phyloP scores from a whole-genome alignment of 768 basidiomycete genomes.

The Nidula microcarpa region DNA sequence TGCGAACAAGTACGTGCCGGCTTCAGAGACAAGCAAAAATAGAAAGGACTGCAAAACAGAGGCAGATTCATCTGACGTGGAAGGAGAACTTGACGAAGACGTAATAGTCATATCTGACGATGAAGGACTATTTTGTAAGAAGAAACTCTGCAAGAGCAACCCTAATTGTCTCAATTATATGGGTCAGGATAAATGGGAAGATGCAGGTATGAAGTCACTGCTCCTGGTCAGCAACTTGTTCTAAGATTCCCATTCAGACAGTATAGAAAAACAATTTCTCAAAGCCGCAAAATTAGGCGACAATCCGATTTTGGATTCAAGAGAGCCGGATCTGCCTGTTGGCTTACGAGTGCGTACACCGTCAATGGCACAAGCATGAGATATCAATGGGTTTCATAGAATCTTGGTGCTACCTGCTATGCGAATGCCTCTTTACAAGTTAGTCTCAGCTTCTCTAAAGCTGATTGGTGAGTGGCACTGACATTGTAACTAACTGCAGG shows the following conservation, averaged over 20 bases:
- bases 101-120: conserved; percentile 72
- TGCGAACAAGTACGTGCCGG: conserved; percentile 46
- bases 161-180: conserved; percentile 87
- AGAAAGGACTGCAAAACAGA: neutral
- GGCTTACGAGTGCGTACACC: conserved; percentile 62
- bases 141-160: conserved; percentile 68
- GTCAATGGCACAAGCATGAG: neutral
- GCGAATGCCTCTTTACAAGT: conserved; percentile 95
- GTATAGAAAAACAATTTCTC: conserved; percentile 46
- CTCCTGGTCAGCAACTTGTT: conserved; percentile 8
- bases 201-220: conserved; percentile 44
- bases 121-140: conserved; percentile 51
- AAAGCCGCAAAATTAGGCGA: conserved; percentile 48
- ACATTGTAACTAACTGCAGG: conserved; percentile 35
- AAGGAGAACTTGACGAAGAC: conserved; percentile 54
- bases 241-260: conserved; percentile 30
- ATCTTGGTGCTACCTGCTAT: conserved; percentile 96
- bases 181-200: conserved; percentile 80
- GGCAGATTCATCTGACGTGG: neutral
- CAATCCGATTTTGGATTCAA: conserved; percentile 48
- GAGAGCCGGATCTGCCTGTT: conserved; percentile 60
- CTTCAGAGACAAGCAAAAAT: conserved; percentile 2
- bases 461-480: too few relatives aligned
- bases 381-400: conserved; percentile 39
- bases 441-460: conserved; percentile 3